Evolutionary conservation across 2,329 filamentous ascomycete genomes (phyloP).

Genomic region (Diaporthe vexans): DNA sequence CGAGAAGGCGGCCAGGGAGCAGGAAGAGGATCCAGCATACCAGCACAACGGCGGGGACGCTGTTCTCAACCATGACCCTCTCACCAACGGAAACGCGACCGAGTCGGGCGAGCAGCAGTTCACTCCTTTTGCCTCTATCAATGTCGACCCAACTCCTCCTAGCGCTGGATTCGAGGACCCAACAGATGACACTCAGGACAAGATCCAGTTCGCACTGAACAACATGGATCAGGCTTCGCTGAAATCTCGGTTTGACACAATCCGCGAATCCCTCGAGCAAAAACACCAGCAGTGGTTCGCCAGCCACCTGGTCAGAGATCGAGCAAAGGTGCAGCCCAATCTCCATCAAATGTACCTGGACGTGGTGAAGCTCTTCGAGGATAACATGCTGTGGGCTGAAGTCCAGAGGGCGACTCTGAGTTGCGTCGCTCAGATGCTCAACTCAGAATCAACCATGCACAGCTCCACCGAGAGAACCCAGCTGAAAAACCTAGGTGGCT

Average conservation of each 20-base stretch:
- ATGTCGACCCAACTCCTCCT: constrained; percentile 77
- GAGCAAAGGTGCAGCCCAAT: constrained; percentile 97
- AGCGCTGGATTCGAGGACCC: constrained; percentile 83
- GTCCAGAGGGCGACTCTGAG: constrained; percentile 94
- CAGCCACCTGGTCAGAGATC: constrained; percentile 92
- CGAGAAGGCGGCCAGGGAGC: constrained; percentile 81
- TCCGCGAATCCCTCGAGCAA: constrained; percentile 82
- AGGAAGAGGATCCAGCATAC: constrained; percentile 72
- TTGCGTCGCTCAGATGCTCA: constrained; percentile 87
- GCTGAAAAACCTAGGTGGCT: constrained; percentile 92
- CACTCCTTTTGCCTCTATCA: constrained; percentile 83
- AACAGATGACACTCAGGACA: constrained; percentile 87
- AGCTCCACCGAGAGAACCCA: constrained; percentile 88
- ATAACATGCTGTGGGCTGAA: constrained; percentile 85
- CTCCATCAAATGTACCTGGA: constrained; percentile 95
- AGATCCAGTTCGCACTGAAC: constrained; percentile 95
- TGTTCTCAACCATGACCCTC: constrained; percentile 59
- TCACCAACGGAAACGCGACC: constrained; percentile 77
- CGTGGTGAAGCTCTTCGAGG: constrained; percentile 85
- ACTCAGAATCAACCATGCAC: constrained; percentile 88
- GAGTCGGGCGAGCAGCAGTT: constrained; percentile 69
- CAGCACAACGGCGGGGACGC: constrained; percentile 65
- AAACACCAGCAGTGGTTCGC: constrained; percentile 97
- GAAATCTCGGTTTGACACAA: constrained; percentile 84
- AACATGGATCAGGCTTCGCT: constrained; percentile 94